phyloP scores from a whole-genome alignment of 2,329 filamentous ascomycete species.

The Botrytis byssoidea region DNA sequence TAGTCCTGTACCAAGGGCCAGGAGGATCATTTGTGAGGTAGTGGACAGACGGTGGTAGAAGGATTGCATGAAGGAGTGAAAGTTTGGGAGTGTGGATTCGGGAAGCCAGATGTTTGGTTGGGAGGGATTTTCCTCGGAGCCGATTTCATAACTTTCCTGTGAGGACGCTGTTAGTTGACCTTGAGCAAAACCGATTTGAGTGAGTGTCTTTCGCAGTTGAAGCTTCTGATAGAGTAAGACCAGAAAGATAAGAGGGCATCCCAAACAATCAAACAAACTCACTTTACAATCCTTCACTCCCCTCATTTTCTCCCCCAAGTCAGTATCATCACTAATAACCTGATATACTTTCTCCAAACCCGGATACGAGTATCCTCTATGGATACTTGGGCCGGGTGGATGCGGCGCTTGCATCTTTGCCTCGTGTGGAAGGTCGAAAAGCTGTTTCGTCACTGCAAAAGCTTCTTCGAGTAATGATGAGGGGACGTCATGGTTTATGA shows the following conservation, averaged over 20 bases:
- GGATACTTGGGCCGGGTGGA: conserved; percentile 48
- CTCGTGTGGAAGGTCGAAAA: conserved; percentile 46
- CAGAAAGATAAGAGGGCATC: too few relatives aligned
- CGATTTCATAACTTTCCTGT: conserved; percentile 54
- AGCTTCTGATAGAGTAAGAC: neutral
- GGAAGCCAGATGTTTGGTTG: conserved; percentile 53
- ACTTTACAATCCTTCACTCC: conserved; percentile 53
- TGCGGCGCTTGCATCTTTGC: conserved; percentile 51
- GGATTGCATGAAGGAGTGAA: conserved; percentile 47
- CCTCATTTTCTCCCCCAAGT: conserved; percentile 44
- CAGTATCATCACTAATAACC: conserved; percentile 44
- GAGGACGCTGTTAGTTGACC: neutral
- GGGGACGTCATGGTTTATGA: conserved; percentile 48
- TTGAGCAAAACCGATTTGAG: neutral
- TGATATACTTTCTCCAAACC: conserved; percentile 54
- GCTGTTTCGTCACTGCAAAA: conserved; percentile 45
- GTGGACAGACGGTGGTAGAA: conserved; percentile 51
- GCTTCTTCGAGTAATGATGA: conserved; percentile 43
- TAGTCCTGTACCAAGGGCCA: conserved; percentile 48
- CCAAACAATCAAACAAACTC: neutral
- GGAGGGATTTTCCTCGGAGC: conserved; percentile 45
- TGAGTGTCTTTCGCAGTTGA: neutral
- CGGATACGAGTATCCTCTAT: conserved; percentile 56
- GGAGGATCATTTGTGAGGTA: conserved; percentile 46
- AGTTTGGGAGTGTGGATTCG: conserved; percentile 46